Evolutionary conservation across 202 grass and related monocot genomes (phyloP).

Genomic region (Carex arenaria): DNA sequence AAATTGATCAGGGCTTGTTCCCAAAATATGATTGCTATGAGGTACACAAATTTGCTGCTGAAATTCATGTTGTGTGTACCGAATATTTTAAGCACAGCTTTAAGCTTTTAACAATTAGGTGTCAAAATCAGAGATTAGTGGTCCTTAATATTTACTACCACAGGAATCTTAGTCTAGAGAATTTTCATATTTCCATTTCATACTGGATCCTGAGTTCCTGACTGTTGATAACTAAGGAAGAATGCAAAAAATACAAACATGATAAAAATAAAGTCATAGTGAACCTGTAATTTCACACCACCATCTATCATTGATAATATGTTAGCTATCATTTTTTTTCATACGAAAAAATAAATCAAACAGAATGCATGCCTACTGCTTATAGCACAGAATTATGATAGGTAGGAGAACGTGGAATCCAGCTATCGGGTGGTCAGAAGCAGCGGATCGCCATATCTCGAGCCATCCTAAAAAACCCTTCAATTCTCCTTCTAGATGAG

Average conservation of each 20-base stretch:
- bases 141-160: neutral
- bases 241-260: neutral
- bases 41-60: neutral
- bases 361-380: neutral
- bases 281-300: neutral
- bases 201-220: neutral
- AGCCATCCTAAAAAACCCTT: conserved; percentile 92
- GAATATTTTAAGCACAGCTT: neutral
- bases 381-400: conserved; percentile 4
- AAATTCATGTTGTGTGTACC: neutral
- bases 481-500: conserved; percentile 88
- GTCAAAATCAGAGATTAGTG: neutral
- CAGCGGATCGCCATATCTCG: conserved; percentile 93
- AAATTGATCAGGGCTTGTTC: neutral
- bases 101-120: neutral
- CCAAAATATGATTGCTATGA: neutral
- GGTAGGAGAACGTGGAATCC: conserved; percentile 89
- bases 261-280: neutral
- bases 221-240: neutral
- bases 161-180: neutral
- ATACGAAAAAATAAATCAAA: neutral
- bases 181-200: neutral
- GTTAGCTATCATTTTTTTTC: neutral
- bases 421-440: conserved; percentile 97
- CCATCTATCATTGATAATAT: neutral